Evolutionary conservation across 1,139 yeast genomes (phyloP), one percentile per base, ranked within the genome.

Genomic region (Magnusiomyces sp.): DNA sequence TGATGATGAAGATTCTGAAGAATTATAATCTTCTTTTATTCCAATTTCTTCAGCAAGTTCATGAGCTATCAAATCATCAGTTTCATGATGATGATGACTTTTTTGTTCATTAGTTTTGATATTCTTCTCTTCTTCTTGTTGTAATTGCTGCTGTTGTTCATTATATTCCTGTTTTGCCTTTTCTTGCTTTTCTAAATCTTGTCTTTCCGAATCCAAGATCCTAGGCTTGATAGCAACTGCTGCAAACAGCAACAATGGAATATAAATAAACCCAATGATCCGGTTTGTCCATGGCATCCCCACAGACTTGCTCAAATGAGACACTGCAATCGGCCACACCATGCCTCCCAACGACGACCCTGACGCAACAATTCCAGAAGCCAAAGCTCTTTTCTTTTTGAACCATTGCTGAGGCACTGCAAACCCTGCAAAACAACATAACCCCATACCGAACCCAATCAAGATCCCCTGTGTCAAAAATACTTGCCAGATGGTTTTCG

Each of bases 261-360:
- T 50, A 62, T 66, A 61, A 50, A 73, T 61, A 53, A 75, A 74
- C 1, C 75, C 78, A 32, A 74, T 62, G 6, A 71, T 67, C 37
- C 79, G 62, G 58, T 77, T 79, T 1, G 79, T 72, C 74, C 86
- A 68, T 57, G 67, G 65, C 63, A 72, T 61, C 51, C 84, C 83
- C 59, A 78, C 67, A 45, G 64, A 55, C 31, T 58, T 51, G 45
- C 68, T 62, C 40, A 75, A 56, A 7, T 60, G 59, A 32, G 70
- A 63, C n/a, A 72, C 62, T 2, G 67, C 69, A 51, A 73, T 67
- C 1, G 79, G 77, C 70, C 75, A 75, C 32, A 72, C 70, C 14
- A 82, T 72, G 2, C 88, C 88, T 1, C 86, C 89, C 5, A 74
- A 63, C 9, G 84, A 80, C 1, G 83, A 73, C 0, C 87, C 86